These are phyloP conservation scores for Solanum hybrid DNA, from an alignment of 305 asterid species.

Conservation along the genomic window DNA sequence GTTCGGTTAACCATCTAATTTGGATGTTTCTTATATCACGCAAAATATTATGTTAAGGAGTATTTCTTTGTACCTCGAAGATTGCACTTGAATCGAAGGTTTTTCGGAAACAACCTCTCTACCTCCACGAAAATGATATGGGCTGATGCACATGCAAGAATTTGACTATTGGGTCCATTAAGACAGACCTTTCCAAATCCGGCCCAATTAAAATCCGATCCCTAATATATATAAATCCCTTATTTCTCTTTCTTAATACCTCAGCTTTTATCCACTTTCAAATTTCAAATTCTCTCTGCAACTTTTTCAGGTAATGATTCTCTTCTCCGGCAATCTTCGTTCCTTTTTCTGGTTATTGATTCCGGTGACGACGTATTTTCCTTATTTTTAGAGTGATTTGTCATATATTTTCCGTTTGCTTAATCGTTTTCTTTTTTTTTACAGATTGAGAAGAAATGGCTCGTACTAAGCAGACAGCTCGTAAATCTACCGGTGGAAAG, in stretches of 20 bases:
- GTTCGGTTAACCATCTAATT: not conserved
- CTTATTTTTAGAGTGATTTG: not conserved
- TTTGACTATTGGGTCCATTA: not conserved
- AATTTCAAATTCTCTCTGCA: not conserved
- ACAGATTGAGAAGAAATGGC: slow-evolving; percentile 42
- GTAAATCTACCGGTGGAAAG: slow-evolving; percentile 94
- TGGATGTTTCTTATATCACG: not conserved
- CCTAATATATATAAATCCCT: not conserved
- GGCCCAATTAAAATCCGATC: not conserved
- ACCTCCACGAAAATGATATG: not conserved
- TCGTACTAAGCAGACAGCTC: slow-evolving; percentile 98
- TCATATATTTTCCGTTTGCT: not conserved
- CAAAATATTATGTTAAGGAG: not conserved
- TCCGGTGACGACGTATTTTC: not conserved
- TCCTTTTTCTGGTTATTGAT: not conserved
- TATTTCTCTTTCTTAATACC: not conserved
- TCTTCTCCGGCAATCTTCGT: not conserved
- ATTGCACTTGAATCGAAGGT: too few species aligned
- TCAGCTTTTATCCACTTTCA: not conserved
- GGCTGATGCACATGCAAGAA: not conserved
- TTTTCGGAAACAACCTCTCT: rapidly evolving
- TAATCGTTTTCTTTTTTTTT: not conserved
- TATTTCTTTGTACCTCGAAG: not conserved
- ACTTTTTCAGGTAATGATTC: not conserved
- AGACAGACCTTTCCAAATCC: not conserved